phyloP scores from a whole-genome alignment of 352 stramenopile genomes.

The Phytophthora pisi region DNA sequence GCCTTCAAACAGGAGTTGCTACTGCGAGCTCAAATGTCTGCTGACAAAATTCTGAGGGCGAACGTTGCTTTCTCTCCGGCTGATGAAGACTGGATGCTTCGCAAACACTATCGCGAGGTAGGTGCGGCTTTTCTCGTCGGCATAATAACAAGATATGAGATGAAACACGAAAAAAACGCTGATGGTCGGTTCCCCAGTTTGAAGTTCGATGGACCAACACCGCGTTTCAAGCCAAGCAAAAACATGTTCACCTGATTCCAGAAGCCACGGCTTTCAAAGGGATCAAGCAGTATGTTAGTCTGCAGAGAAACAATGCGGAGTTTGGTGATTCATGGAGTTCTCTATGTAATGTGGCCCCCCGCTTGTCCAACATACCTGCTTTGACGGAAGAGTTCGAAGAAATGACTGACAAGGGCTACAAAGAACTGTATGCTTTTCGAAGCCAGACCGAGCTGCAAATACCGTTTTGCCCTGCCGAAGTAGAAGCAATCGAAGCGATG shows the following conservation, averaged over 20 bases:
- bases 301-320: background rate
- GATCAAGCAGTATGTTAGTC: background rate
- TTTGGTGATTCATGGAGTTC: background rate
- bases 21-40: too few relatives aligned
- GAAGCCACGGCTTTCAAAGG: background rate
- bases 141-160: background rate
- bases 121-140: background rate
- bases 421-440: background rate
- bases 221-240: background rate
- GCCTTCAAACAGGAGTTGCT: too few relatives aligned
- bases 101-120: background rate
- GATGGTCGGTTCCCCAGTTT: background rate
- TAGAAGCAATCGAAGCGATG: background rate
- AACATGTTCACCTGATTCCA: background rate
- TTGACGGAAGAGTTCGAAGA: background rate
- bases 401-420: background rate
- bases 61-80: too few relatives aligned
- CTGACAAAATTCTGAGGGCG: too few relatives aligned
- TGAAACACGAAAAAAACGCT: background rate
- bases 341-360: background rate
- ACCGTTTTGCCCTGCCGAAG: background rate
- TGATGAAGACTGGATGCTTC: background rate
- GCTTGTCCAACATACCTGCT: background rate
- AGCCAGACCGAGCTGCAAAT: background rate
- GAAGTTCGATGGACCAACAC: background rate